Conservation (phyloP, 2,329 filamentous ascomycete genomes). For the Sclerotinia nivalis region DNA sequence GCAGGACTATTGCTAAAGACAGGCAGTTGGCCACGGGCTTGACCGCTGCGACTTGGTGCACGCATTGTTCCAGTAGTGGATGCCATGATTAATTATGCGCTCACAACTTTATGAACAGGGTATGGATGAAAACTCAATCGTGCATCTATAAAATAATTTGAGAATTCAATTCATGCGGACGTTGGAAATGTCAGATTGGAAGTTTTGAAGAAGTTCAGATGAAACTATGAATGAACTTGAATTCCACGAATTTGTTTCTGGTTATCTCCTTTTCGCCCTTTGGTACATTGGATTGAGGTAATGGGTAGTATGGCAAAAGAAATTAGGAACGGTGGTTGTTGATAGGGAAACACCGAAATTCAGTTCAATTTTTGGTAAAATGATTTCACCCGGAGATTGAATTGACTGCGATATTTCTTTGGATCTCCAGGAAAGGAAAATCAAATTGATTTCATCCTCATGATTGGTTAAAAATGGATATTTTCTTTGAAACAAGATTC, state of each 20-base stretch:
- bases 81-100: constrained; percentile 35
- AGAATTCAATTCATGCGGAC: not conserved
- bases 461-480: constrained; percentile 14
- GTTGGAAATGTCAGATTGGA: not conserved
- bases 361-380: not conserved
- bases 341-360: constrained; percentile 6
- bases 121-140: not conserved
- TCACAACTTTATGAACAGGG: constrained; percentile 20
- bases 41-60: constrained; percentile 60
- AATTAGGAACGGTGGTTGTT: not conserved
- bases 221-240: not conserved
- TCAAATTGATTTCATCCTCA: not conserved
- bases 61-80: constrained; percentile 56
- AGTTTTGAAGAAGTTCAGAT: not conserved
- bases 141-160: not conserved
- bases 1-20: constrained; percentile 60
- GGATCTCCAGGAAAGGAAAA: not conserved
- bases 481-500: constrained; percentile 3
- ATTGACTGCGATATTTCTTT: not conserved
- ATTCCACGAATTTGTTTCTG: not conserved
- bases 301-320: not conserved
- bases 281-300: not conserved
- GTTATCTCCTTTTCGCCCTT: not conserved
- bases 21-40: constrained; percentile 59
- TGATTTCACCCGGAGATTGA: constrained; percentile 6